phyloP scores from a whole-genome alignment of 768 basidiomycete species.

The Boletus vermiculosoides region DNA sequence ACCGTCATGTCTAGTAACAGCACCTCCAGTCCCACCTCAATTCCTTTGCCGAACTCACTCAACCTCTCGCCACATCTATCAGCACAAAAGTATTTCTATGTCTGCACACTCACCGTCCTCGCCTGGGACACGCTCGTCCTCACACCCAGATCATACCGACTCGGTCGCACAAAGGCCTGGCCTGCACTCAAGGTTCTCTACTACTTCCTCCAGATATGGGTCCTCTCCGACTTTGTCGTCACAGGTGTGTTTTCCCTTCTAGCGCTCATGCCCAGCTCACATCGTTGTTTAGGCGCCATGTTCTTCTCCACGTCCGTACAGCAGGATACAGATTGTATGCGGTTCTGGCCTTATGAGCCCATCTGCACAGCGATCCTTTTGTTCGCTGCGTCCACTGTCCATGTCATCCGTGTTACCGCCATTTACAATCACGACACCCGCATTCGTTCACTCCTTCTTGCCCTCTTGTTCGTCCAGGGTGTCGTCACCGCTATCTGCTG shows the following conservation, averaged over 20 bases:
- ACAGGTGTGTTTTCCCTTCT: constrained; percentile 49
- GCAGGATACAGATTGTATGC: constrained; percentile 51
- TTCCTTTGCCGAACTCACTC: constrained; percentile 59
- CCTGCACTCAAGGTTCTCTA: constrained; percentile 75
- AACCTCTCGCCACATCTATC: constrained; percentile 73
- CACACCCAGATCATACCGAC: constrained; percentile 73
- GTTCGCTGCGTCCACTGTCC: constrained; percentile 65
- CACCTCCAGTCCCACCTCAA: not conserved
- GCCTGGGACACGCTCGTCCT: constrained; percentile 90
- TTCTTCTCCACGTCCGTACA: constrained; percentile 80
- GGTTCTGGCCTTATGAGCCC: constrained; percentile 83
- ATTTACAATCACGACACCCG: constrained; percentile 63
- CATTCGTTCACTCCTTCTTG: constrained; percentile 55
- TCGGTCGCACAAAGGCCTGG: constrained; percentile 63
- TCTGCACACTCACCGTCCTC: constrained; percentile 85
- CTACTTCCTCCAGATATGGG: constrained; percentile 71
- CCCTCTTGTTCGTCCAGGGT: constrained; percentile 63
- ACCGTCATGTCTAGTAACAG: constrained; percentile 18
- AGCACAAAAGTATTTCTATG: constrained; percentile 88
- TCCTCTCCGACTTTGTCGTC: constrained; percentile 76
- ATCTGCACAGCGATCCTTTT: constrained; percentile 81
- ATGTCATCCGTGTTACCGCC: constrained; percentile 76
- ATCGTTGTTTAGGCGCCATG: constrained; percentile 56
- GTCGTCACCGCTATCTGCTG: constrained; percentile 72
- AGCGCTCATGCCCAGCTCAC: not conserved